phyloP scores from a whole-genome alignment of 495 filamentous ascomycete genomes.

The Neurospora sp. region DNA sequence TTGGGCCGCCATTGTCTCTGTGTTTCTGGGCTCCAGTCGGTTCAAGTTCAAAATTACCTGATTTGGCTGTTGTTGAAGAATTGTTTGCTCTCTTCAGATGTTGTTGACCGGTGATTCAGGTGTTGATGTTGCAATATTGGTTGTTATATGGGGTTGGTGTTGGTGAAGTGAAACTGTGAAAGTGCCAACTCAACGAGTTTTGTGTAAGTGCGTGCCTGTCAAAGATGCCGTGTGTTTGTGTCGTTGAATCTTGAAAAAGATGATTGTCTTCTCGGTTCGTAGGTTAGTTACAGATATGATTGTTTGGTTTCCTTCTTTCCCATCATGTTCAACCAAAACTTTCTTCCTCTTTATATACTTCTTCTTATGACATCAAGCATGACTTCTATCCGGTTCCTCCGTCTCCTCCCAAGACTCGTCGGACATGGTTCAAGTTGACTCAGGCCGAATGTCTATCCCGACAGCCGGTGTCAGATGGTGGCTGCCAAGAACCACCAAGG shows the following conservation, averaged over 20 bases:
- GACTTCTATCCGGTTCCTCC: not conserved
- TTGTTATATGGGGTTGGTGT: not conserved
- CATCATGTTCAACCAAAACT: not conserved
- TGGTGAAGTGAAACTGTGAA: not conserved
- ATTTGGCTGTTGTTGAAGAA: too few species aligned
- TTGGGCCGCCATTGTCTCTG: not conserved
- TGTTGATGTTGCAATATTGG: not conserved
- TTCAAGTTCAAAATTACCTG: too few species aligned
- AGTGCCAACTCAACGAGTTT: not conserved
- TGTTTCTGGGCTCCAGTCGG: not conserved
- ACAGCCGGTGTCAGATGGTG: not conserved
- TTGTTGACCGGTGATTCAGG: not conserved
- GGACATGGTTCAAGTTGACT: conserved; percentile 6
- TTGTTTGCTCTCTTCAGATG: not conserved
- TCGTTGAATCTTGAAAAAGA: not conserved
- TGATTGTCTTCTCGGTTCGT: not conserved
- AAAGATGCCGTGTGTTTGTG: not conserved
- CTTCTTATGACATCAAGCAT: not conserved
- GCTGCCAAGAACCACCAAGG: not conserved
- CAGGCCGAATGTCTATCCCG: conserved; percentile 8
- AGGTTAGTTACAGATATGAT: not conserved
- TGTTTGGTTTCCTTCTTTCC: not conserved
- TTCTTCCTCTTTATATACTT: not conserved
- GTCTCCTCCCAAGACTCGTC: not conserved
- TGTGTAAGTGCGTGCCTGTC: not conserved